Evolutionary conservation across 2,329 filamentous ascomycete species (phyloP).

Genomic region (Apiospora hydei): DNA sequence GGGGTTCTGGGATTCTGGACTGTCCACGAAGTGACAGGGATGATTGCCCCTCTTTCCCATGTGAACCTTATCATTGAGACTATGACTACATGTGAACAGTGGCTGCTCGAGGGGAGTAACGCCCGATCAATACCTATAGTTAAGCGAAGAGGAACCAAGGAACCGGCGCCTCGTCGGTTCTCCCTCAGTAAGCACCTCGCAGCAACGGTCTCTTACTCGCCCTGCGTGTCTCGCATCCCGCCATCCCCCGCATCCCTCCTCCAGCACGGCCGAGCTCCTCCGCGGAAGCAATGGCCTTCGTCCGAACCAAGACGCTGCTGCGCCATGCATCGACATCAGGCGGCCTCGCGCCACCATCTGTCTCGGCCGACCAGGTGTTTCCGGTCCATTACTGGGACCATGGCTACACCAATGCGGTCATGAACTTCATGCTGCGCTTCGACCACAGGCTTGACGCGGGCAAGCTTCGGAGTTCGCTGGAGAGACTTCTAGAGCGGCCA

Average conservation of each 20-base stretch:
- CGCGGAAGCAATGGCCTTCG: not conserved
- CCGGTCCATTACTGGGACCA: constrained; percentile 39
- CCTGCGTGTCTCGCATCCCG: not conserved
- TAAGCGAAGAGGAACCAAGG: not conserved
- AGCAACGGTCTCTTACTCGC: not conserved
- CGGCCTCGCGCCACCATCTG: constrained; percentile 25
- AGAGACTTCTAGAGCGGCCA: constrained; percentile 27
- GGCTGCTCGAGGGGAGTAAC: no score
- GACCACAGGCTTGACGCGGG: constrained; percentile 38
- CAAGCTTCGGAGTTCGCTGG: constrained; percentile 32
- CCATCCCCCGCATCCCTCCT: not conserved
- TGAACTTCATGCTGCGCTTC: constrained; percentile 38
- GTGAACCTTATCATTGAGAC: not conserved
- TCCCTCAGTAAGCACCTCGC: not conserved
- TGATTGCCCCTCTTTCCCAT: not conserved
- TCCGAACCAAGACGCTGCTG: not conserved
- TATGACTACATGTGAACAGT: no score
- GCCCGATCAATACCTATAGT: not conserved
- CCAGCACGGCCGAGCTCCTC: not conserved
- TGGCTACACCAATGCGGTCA: constrained; percentile 33
- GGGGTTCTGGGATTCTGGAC: not conserved
- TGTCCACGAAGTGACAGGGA: no score
- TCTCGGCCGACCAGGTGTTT: constrained; percentile 34
- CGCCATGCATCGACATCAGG: not conserved
- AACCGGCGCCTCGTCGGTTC: not conserved